A percentile compares a stretch with the other conserved stretches of the same genome.
These are phyloP conservation scores for Podospora fimiseda DNA, from an alignment of 495 filamentous ascomycete genomes.

Conservation along the genomic window DNA sequence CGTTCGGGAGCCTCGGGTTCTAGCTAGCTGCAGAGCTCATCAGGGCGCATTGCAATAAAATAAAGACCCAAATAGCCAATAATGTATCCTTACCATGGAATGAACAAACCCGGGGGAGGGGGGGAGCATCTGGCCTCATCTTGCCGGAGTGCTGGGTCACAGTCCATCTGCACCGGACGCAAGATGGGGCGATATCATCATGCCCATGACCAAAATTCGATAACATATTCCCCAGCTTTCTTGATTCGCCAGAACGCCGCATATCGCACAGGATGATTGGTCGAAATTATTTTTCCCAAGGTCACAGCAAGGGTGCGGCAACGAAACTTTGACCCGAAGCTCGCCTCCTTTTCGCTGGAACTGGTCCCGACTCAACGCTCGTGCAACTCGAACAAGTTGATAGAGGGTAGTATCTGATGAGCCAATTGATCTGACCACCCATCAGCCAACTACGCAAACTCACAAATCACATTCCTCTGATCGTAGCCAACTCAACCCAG, in stretches of 20 bases:
- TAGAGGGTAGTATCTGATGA: conserved; percentile 1
- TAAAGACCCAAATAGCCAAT: no score
- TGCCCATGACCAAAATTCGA: no score
- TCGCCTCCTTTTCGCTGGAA: not conserved
- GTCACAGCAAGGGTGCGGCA: not conserved
- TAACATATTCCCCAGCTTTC: no score
- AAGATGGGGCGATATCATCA: no score
- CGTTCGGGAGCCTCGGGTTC: no score
- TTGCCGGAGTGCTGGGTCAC: no score
- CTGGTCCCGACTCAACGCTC: conserved; percentile 1
- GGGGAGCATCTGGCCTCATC: no score
- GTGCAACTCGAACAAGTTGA: not conserved
- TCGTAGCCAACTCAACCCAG: not conserved
- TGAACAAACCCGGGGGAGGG: no score
- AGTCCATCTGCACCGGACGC: no score
- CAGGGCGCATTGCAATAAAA: no score
- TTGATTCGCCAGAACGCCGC: not conserved
- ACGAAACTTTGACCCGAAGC: not conserved
- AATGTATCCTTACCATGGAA: no score
- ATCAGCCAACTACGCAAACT: not conserved
- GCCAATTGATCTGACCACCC: conserved; percentile 15
- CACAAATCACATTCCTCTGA: conserved; percentile 6
- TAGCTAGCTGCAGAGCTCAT: no score
- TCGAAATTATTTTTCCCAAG: not conserved
- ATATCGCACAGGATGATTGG: not conserved